Percentiles rank a stretch among this genome's conserved stretches.
phyloP scores from a whole-genome alignment of 2,329 filamentous ascomycete genomes.

The Huntiella bhutanensis region DNA sequence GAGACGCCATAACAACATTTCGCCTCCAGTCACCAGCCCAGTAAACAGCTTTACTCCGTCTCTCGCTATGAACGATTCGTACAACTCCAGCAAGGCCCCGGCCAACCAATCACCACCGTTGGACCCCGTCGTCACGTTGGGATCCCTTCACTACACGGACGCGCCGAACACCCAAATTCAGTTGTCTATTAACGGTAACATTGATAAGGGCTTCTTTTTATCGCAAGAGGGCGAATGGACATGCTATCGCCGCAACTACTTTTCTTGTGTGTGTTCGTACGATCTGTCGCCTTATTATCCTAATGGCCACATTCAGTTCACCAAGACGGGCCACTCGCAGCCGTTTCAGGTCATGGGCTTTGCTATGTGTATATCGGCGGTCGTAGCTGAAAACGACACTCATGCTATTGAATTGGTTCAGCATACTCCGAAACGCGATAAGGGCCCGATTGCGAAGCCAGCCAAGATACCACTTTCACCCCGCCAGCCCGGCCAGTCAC shows the following conservation, averaged over 20 bases:
- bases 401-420: conserved; percentile 73
- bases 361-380: conserved; percentile 68
- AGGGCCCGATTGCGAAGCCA: conserved; percentile 61
- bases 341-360: conserved; percentile 53
- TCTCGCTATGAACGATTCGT: conserved; percentile 32
- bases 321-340: conserved; percentile 29
- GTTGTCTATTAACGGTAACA: conserved; percentile 57
- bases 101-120: conserved; percentile 34
- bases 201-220: conserved; percentile 79
- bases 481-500: conserved; percentile 36
- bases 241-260: conserved; percentile 82
- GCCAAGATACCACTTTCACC: conserved; percentile 49
- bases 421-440: conserved; percentile 81
- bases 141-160: conserved; percentile 43
- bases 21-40: conserved; percentile 30
- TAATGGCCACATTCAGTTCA: conserved; percentile 31
- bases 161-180: conserved; percentile 32
- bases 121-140: conserved; percentile 29
- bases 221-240: conserved; percentile 67
- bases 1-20: conserved; percentile 32
- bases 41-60: conserved; percentile 25
- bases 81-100: conserved; percentile 19
- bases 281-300: conserved; percentile 39
- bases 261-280: conserved; percentile 68
- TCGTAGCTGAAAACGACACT: conserved; percentile 55